Evolutionary conservation across 1,139 yeast species (phyloP), one percentile per base, ranked within the genome.

Genomic region (Ogataea hybrid): DNA sequence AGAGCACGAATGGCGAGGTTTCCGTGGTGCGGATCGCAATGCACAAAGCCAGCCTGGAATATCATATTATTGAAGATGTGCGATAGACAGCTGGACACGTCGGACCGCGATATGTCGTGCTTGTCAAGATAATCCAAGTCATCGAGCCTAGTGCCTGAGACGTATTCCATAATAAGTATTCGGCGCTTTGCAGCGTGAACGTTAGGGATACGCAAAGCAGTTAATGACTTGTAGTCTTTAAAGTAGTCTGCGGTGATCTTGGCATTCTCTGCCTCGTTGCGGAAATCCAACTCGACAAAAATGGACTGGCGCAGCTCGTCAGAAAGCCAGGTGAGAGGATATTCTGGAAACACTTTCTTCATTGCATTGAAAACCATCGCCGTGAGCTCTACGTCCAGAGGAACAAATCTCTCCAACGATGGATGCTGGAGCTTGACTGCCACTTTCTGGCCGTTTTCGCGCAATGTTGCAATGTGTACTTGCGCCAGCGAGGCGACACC

Each of bases 401-500:
- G 97, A 7, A 92, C 95, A 67, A 86, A 92, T 54, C 85, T 89
- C 40, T 80, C 76, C 39, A 92, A 69, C 6, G 89, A 75, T 0
- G 98, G 98, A 63, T 92, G 99, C 61, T 92, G 98, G 30, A 92
- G 76, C 59, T 94, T 92, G 18, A 92, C 96, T 0, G 98, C 98
- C 2, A 90, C 97, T 54, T 73, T 77, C 52, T 82, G 76, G 1
- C 88, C 89, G 4, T 70, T 74, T 3, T 63, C 67, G 44, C 69
- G 74, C 43, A 90, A 63, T 1, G 64, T 74, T 0, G 95, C 99
- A 32, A 72, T 68, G 63, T 92, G 98, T 8, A 92, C 99, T 59
- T 92, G 99, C 0, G 98, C 98, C 52, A 92, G 70, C 1, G 96
- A 87, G 0, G 98, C 98, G n/a, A 89, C 95, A 1, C 98, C 99